These are phyloP conservation scores for Pseudocercospora fijiensis DNA, from an alignment of 2,329 filamentous ascomycete genomes.

Conservation along the genomic window DNA sequence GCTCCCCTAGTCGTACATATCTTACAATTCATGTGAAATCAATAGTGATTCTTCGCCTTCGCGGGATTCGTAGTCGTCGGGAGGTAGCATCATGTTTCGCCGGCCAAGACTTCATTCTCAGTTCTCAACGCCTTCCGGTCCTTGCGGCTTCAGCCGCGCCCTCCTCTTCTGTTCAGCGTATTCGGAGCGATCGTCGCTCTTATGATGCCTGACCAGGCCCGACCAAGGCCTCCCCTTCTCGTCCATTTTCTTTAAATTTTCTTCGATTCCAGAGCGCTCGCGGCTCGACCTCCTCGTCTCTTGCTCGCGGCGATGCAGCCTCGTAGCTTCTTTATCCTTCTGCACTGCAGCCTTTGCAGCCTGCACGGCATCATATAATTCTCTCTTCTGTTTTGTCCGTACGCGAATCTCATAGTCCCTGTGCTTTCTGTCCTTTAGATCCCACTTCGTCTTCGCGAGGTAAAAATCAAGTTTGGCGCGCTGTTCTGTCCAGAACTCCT, in stretches of 20 bases:
- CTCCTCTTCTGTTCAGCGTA: background rate
- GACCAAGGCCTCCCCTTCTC: background rate
- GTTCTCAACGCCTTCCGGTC: background rate
- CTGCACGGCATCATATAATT: background rate
- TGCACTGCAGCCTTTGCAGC: background rate
- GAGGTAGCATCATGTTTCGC: too few species aligned
- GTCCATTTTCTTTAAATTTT: background rate
- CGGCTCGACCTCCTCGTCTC: background rate
- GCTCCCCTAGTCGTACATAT: too few species aligned
- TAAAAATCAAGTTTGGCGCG: conserved; percentile 28
- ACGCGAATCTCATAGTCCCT: background rate
- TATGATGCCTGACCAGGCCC: background rate
- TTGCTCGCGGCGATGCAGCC: background rate
- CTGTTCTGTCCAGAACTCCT: conserved; percentile 24
- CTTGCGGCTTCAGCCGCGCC: background rate
- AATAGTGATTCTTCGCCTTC: too few species aligned
- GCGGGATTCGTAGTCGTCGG: too few species aligned
- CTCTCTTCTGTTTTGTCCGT: background rate
- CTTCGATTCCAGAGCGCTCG: background rate
- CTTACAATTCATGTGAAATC: too few species aligned
- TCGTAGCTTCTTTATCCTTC: background rate
- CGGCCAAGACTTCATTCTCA: too few species aligned
- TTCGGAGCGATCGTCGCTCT: background rate
- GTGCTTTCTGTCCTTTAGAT: background rate
- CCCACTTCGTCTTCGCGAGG: conserved; percentile 4